Conservation (phyloP, 1,284 basidiomycete species). For the Inonotus obliquus region DNA sequence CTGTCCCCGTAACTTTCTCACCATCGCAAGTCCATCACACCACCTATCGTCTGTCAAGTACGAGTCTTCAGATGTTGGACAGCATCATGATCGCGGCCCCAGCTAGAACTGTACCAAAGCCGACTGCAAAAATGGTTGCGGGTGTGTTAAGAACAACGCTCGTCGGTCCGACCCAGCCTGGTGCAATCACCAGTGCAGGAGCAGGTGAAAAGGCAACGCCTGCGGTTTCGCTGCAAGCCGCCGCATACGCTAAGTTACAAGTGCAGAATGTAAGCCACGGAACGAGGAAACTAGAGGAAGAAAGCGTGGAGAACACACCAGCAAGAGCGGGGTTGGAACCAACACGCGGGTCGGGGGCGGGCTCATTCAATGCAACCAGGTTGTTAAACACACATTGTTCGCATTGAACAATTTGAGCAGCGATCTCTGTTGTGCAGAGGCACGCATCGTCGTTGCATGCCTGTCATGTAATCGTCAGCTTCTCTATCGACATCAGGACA, state of each 20-base stretch:
- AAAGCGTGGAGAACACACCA: conserved; percentile 33
- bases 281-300: neutral
- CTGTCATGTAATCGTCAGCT: conserved; percentile 17
- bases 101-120: conserved; percentile 43
- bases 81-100: conserved; percentile 42
- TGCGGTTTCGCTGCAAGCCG: conserved; percentile 35
- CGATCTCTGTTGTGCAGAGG: conserved; percentile 43
- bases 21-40: neutral
- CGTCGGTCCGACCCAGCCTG: conserved; percentile 56
- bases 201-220: conserved; percentile 30
- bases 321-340: conserved; percentile 51
- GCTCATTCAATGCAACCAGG: conserved; percentile 46
- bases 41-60: neutral
- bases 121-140: conserved; percentile 42
- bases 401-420: conserved; percentile 40
- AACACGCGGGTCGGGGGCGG: conserved; percentile 42
- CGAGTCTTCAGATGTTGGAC: conserved; percentile 36
- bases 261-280: neutral
- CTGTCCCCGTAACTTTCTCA: neutral
- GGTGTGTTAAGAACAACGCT: conserved; percentile 38
- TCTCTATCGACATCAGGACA: neutral
- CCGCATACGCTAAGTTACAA: conserved; percentile 39
- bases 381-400: conserved; percentile 60
- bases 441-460: conserved; percentile 37
- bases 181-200: conserved; percentile 41